Conservation (phyloP, 1,139 yeast genomes). For the Debaryomyces nepalensis region DNA sequence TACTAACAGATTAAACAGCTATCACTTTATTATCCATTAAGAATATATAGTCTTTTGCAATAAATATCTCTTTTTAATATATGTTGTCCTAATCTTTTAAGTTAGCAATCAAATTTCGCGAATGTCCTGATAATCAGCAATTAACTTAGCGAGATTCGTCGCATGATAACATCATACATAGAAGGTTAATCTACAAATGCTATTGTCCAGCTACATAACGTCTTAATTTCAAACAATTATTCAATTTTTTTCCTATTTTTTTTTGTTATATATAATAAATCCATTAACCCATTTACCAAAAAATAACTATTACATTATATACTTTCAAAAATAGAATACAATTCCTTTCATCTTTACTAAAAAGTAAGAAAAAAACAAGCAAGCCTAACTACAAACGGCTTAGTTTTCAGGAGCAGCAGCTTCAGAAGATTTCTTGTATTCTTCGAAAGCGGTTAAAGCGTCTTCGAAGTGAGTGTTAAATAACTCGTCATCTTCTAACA, state of each 20-base stretch:
- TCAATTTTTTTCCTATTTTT: conserved; percentile 29
- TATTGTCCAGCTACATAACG: background rate
- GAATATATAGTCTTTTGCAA: background rate
- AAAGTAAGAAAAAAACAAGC: conserved; percentile 13
- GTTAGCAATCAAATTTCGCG: conserved; percentile 8
- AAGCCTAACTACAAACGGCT: conserved; percentile 20
- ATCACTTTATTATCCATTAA: background rate
- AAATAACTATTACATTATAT: conserved; percentile 32
- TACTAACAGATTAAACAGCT: conserved; percentile 1
- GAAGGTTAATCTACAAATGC: no score
- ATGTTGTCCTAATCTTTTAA: conserved; percentile 2
- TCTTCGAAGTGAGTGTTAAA: conserved; percentile 93
- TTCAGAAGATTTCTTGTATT: conserved; percentile 64
- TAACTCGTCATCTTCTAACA: conserved; percentile 87
- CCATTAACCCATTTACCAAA: conserved; percentile 37
- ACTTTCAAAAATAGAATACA: conserved; percentile 28
- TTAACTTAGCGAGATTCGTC: no score
- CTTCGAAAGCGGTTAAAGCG: conserved; percentile 92
- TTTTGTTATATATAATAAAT: conserved; percentile 32
- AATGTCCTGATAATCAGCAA: conserved; percentile 2
- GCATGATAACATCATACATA: no score
- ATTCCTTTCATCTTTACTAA: conserved; percentile 14
- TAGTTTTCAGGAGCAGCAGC: conserved; percentile 29
- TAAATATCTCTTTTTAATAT: conserved; percentile 2
- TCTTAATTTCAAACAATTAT: conserved; percentile 12